Evolutionary conservation across 139 green algal genomes (phyloP).

Genomic region (Edaphochlamys debaryana): DNA sequence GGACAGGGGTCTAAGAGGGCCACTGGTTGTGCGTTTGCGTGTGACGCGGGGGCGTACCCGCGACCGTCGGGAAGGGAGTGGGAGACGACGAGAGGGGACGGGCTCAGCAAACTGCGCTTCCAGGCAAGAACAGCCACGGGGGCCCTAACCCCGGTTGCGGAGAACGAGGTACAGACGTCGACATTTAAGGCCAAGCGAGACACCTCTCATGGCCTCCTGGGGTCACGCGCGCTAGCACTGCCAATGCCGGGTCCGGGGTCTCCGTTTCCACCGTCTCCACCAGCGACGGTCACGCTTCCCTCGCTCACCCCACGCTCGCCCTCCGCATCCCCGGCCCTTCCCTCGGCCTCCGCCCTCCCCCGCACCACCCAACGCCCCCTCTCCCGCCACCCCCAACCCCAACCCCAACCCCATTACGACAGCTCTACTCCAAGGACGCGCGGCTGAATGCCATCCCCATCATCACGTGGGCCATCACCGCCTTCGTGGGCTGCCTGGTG

Average conservation of each 20-base stretch:
- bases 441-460: constrained; percentile 8
- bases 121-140: too few species aligned
- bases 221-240: too few species aligned
- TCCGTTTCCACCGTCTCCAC: too few species aligned
- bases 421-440: constrained; percentile 3
- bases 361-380: background rate
- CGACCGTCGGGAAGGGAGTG: background rate
- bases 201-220: too few species aligned
- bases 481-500: background rate
- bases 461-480: background rate
- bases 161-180: too few species aligned
- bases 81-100: too few species aligned
- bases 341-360: background rate
- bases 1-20: background rate
- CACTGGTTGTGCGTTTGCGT: background rate
- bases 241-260: too few species aligned
- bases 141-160: too few species aligned
- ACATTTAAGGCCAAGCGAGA: too few species aligned
- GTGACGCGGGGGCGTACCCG: too few species aligned
- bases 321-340: background rate
- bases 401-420: background rate
- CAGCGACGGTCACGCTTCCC: background rate
- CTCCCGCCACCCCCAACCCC: too few species aligned
- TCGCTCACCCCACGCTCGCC: background rate
- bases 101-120: background rate